Evolutionary conservation across 2,329 filamentous ascomycete genomes (phyloP).

Genomic region (Ambrosiella xylebori): DNA sequence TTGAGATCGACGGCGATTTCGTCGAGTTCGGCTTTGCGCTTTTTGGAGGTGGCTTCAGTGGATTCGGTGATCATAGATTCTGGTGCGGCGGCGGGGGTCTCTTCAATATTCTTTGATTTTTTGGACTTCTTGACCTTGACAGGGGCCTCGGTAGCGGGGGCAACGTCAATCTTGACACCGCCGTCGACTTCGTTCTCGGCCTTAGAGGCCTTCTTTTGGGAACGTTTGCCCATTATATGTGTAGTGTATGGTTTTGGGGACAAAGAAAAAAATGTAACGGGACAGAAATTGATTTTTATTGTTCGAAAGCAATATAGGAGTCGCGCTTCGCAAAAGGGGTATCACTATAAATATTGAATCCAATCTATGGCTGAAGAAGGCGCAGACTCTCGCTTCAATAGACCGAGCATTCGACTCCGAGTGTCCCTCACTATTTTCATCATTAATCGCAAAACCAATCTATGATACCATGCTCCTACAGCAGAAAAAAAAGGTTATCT

Average conservation of each 20-base stretch:
- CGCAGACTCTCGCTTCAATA: background rate
- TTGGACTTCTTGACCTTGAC: slow-evolving; percentile 6
- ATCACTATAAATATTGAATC: background rate
- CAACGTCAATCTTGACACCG: background rate
- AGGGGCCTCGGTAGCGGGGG: background rate
- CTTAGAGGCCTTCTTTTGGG: slow-evolving; percentile 6
- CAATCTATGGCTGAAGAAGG: background rate
- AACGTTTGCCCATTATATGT: slow-evolving; percentile 8
- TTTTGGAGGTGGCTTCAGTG: slow-evolving; percentile 29
- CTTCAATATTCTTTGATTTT: slow-evolving; percentile 3
- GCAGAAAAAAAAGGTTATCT: slow-evolving; percentile 2
- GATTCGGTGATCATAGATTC: background rate
- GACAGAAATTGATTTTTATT: background rate
- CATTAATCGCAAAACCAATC: background rate
- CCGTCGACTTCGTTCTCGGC: slow-evolving; percentile 4
- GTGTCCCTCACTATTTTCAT: background rate
- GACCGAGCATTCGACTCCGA: background rate
- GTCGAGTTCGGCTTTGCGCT: slow-evolving; percentile 53
- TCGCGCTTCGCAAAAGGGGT: background rate
- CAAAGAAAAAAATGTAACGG: background rate
- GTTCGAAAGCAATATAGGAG: background rate
- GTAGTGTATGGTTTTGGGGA: background rate
- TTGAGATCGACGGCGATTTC: slow-evolving; percentile 80
- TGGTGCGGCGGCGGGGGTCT: background rate
- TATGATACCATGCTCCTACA: background rate